These are phyloP conservation scores for Chrysosporium queenslandicum DNA, from an alignment of 2,329 filamentous ascomycete genomes.

Conservation along the genomic window DNA sequence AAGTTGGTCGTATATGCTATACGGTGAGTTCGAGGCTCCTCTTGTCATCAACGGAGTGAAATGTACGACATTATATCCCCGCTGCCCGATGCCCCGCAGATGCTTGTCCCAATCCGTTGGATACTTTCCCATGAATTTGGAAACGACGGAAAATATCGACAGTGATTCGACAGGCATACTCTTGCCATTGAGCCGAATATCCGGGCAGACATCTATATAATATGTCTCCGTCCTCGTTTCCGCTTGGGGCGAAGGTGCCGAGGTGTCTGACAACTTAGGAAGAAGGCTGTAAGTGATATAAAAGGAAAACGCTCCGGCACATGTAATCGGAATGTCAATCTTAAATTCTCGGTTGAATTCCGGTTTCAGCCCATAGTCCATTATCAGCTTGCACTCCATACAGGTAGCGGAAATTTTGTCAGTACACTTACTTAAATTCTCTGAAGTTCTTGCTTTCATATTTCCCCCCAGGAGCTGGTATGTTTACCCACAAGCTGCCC, in stretches of 20 bases:
- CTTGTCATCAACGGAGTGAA: conserved; percentile 89
- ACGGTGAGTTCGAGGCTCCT: conserved; percentile 87
- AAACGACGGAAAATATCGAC: conserved; percentile 86
- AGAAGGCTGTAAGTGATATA: conserved; percentile 87
- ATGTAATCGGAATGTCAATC: conserved; percentile 75
- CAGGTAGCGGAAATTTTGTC: conserved; percentile 2
- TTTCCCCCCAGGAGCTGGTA: conserved; percentile 62
- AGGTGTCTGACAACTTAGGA: conserved; percentile 57
- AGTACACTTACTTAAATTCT: conserved; percentile 66
- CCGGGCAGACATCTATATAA: conserved; percentile 89
- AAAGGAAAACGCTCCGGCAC: conserved; percentile 82
- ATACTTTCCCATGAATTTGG: conserved; percentile 95
- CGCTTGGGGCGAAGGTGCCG: conserved; percentile 32
- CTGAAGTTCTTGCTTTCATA: conserved; percentile 73
- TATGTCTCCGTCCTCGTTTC: conserved; percentile 59
- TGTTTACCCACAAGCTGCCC: conserved; percentile 94
- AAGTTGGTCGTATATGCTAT: conserved; percentile 90
- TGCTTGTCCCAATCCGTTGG: conserved; percentile 85
- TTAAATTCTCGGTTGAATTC: conserved; percentile 88
- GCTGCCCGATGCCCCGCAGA: conserved; percentile 72
- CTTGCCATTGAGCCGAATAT: conserved; percentile 61
- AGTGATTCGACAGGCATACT: conserved; percentile 75
- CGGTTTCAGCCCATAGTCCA: conserved; percentile 58
- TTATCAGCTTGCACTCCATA: conserved; percentile 3
- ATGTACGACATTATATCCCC: conserved; percentile 98